Conservation (phyloP, 2,329 filamentous ascomycete genomes). For the Rutstroemia sp. region DNA sequence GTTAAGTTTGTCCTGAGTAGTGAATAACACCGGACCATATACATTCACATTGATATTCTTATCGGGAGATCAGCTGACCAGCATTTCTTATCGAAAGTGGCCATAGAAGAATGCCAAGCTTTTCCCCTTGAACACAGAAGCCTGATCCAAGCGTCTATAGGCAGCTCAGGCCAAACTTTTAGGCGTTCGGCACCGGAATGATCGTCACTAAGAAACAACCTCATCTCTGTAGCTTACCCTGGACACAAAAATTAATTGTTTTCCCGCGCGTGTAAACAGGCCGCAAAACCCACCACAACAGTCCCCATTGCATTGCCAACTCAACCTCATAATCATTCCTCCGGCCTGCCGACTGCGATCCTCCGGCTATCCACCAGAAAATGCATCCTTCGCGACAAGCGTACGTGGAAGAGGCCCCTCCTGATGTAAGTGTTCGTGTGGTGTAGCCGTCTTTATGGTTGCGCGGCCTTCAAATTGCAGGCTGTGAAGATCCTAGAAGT, state of each 20-base stretch:
- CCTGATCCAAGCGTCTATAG: neutral
- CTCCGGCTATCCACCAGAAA: slow-evolving; percentile 11
- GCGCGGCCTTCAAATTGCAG: too few species aligned
- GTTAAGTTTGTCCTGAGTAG: too few species aligned
- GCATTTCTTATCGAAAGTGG: too few species aligned
- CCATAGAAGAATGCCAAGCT: too few species aligned
- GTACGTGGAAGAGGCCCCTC: slow-evolving; percentile 80
- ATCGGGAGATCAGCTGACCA: too few species aligned
- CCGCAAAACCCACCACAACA: neutral
- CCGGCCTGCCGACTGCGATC: too few species aligned
- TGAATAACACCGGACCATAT: too few species aligned
- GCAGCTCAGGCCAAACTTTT: neutral
- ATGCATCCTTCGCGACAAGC: slow-evolving; percentile 88
- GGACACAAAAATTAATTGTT: neutral
- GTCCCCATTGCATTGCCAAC: neutral
- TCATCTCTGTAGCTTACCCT: neutral
- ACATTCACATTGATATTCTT: too few species aligned
- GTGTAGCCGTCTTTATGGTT: neutral
- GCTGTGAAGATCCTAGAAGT: neutral
- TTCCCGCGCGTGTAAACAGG: neutral
- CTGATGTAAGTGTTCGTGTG: slow-evolving; percentile 48
- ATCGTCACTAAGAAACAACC: neutral
- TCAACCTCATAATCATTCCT: too few species aligned
- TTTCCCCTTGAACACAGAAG: neutral
- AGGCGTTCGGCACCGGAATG: neutral